Base-by-base conservation (phyloP, 1,139 yeast genomes). In the Protomyces arabidopsidicola region DNA sequence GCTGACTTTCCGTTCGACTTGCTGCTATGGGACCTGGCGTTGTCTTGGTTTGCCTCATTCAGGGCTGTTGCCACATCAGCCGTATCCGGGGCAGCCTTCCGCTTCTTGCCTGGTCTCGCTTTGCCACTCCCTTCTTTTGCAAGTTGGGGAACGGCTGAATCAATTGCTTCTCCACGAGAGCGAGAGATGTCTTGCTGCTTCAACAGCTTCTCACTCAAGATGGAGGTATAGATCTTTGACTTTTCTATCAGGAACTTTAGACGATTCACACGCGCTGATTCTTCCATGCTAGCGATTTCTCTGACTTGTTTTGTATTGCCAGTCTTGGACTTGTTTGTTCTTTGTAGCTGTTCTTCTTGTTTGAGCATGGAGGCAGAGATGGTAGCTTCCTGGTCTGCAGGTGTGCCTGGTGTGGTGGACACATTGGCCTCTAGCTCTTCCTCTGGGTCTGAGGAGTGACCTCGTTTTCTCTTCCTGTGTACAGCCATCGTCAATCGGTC, bases 171-270 rank as follows among this genome's bases (percentile, higher is more conserved):
- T 65, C 65, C 68, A 68, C 67, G 70, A 68, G 35, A 69, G 53
- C 66, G 79, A 67, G 35, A 81, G 75, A 60, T 67, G 82, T 84
- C 60, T 85, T 72, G 69, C 58, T 60, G 70, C 54, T 58, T 68
- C 16, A 66, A 68, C 61, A 90, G 79, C 35, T 90, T 86, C 64
- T 89, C 91, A 2, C 95, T 85, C 64, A 91, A 86, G 69, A 90
- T 89, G 66, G 85, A 82, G 0, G 97, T 87, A 74, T 88, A 91
- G 2, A 90, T 81, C 72, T 89, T 90, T 20, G 96, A 88, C 72
- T 87, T 86, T 71, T 87, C 87, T 22, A 91, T 90, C 69, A 91
- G 78, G 57, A 83, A 85, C 69, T 87, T 82, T 60, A 91, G 76
- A 65, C 89, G 79, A 22, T 55, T 53, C 10, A 53, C 53, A n/a